Percentiles rank a stretch among this genome's conserved stretches.
These are phyloP conservation scores for Chloromonas sp. DNA, from an alignment of 163 green algal species.

Conservation along the genomic window DNA sequence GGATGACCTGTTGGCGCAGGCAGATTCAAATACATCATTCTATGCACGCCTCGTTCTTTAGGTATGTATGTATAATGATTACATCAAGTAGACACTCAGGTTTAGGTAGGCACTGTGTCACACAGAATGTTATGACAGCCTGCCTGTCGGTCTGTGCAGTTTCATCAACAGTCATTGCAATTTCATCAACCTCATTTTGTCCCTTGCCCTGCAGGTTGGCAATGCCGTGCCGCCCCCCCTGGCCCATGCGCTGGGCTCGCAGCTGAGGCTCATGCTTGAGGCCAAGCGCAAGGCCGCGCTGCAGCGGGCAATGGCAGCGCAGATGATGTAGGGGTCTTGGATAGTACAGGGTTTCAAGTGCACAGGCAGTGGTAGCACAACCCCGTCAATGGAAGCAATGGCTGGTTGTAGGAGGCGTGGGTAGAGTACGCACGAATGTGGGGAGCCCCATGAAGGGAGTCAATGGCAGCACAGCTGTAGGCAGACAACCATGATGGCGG, in stretches of 20 bases:
- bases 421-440: too few species aligned
- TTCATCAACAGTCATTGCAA: not conserved
- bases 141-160: too few species aligned
- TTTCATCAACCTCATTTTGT: not conserved
- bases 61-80: too few species aligned
- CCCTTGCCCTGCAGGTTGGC: constrained; percentile 57
- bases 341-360: too few species aligned
- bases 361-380: too few species aligned
- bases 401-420: too few species aligned
- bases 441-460: too few species aligned
- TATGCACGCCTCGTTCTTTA: not conserved
- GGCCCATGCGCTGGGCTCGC: constrained; percentile 60
- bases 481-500: too few species aligned
- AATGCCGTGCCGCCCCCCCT: constrained; percentile 83
- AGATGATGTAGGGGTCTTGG: too few species aligned
- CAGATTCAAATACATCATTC: not conserved
- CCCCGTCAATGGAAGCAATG: too few species aligned
- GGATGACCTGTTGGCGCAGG: not conserved
- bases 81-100: not conserved
- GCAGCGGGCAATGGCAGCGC: not conserved
- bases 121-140: too few species aligned
- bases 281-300: constrained; percentile 4
- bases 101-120: not conserved
- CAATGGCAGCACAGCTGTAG: too few species aligned
- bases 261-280: constrained; percentile 61